Percentiles rank a stretch among this genome's conserved stretches.
phyloP scores from a whole-genome alignment of 345 rosid genomes.

The Garcia nutans region DNA sequence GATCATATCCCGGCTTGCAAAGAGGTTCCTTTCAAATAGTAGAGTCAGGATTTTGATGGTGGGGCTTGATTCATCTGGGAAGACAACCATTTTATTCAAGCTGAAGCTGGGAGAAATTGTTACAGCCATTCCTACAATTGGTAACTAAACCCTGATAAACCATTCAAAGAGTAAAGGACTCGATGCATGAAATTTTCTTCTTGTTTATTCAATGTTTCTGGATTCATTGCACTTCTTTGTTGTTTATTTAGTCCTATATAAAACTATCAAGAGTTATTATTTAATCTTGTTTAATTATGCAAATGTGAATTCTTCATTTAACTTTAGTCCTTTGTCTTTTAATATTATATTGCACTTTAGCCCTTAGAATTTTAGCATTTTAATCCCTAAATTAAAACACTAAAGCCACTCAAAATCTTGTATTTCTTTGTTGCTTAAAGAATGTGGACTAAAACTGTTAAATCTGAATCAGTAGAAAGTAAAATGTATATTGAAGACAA shows the following conservation, averaged over 20 bases:
- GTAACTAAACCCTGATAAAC: slow-evolving; percentile 23
- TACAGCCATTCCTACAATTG: slow-evolving; percentile 56
- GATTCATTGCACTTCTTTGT: neutral
- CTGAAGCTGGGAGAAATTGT: slow-evolving; percentile 66
- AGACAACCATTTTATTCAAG: slow-evolving; percentile 68
- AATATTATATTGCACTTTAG: neutral
- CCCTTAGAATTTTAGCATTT: neutral
- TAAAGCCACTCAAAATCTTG: no score
- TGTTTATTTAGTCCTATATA: neutral
- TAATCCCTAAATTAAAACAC: no score
- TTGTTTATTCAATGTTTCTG: no score
- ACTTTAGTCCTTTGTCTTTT: neutral
- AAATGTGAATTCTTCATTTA: neutral
- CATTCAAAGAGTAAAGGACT: no score
- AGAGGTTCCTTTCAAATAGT: slow-evolving; percentile 38
- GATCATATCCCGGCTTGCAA: slow-evolving; percentile 41
- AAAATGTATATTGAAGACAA: no score
- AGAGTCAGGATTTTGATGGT: slow-evolving; percentile 56
- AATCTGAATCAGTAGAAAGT: no score
- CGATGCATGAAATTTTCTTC: no score
- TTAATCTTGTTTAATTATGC: neutral
- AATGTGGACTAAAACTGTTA: no score
- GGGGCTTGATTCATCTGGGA: slow-evolving; percentile 74
- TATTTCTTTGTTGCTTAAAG: no score
- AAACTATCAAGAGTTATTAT: neutral